Base-by-base conservation (phyloP, 139 green algal genomes). In the Chlamydomonas sp. region DNA sequence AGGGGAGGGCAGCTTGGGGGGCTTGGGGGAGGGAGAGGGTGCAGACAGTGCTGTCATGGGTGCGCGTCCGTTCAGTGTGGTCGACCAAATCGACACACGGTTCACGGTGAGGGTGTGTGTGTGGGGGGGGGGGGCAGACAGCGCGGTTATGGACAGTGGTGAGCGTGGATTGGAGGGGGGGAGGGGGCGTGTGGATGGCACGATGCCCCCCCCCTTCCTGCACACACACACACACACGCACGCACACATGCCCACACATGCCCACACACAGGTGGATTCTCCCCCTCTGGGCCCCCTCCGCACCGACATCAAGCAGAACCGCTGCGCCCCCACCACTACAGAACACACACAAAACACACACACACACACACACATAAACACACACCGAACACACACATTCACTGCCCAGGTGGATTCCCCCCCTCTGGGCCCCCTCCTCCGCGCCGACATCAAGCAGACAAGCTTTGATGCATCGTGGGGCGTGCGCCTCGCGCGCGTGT, bases 61-160 rank as follows among this genome's bases (percentile, higher is more conserved):
- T 33, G 54, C 26, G 16, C 54, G 54, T 26, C 54, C 54, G 24
- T 64, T 64, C 54, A 64, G 8, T 33, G 54, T 36, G 22, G 54
- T 64, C 8, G 26, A 64, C 24, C 10, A 64, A 64, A 8, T 26
- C 30, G 54, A 64, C 34, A 20, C 16, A n/a, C n/a, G n/a, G 26
- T 64, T 64, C 54, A 22, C 30, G 54, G 54, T 64, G 16, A 64
- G 24, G n/a, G n/a, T n/a, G n/a, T n/a, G n/a, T n/a, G n/a, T n/a
- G n/a, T n/a, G n/a, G n/a, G n/a, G n/a, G n/a, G n/a, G n/a, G n/a
- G n/a, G n/a, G n/a, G n/a, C n/a, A n/a, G 20, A 22, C 54, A 10
- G 24, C 34, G 54, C 10, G 6, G 34, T 22, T 20, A 10, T 64
- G 54, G 54, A n/a, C n/a, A n/a, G n/a, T n/a, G n/a, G n/a, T n/a